These are phyloP conservation scores for Globisporangium cylindrosporum DNA, from an alignment of 352 stramenopile species.

Conservation along the genomic window DNA sequence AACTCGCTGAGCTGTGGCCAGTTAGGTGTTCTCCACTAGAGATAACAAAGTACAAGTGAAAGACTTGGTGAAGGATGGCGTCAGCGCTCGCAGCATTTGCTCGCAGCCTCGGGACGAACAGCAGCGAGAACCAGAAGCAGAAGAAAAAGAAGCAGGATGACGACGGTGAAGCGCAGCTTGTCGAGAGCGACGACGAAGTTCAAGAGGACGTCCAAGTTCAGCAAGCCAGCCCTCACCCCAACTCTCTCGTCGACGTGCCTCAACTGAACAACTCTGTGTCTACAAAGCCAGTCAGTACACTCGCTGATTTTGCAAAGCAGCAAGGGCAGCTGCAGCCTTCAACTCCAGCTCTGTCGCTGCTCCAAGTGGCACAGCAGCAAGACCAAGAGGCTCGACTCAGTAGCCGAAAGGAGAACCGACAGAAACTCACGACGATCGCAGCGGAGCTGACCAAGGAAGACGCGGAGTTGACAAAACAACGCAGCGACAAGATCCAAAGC, in stretches of 20 bases:
- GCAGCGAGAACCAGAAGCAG: neutral
- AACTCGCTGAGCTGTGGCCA: no score
- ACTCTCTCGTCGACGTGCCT: neutral
- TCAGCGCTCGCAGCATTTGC: conserved; percentile 14
- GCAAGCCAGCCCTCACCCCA: neutral
- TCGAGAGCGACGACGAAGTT: conserved; percentile 25
- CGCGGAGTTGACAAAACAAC: conserved; percentile 13
- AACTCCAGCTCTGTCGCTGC: conserved; percentile 6
- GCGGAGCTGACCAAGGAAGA: conserved; percentile 44
- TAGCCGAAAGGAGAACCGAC: neutral
- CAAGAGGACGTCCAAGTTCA: conserved; percentile 1
- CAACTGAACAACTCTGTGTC: neutral
- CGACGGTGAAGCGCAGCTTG: conserved; percentile 32
- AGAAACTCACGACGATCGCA: conserved; percentile 22
- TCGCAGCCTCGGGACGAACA: neutral
- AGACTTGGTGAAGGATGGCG: neutral
- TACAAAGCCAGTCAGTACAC: neutral
- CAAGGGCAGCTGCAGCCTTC: conserved; percentile 3
- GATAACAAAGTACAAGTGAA: no score
- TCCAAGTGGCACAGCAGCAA: conserved; percentile 23
- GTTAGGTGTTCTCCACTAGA: no score
- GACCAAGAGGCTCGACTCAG: conserved; percentile 1
- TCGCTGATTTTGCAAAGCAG: conserved; percentile 39
- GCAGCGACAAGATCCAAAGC: conserved; percentile 21
- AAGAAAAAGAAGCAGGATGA: conserved; percentile 6